A percentile compares a stretch with the other conserved stretches of the same genome.
phyloP scores from a whole-genome alignment of 2,329 filamentous ascomycete species.

The Scytalidium sp. region DNA sequence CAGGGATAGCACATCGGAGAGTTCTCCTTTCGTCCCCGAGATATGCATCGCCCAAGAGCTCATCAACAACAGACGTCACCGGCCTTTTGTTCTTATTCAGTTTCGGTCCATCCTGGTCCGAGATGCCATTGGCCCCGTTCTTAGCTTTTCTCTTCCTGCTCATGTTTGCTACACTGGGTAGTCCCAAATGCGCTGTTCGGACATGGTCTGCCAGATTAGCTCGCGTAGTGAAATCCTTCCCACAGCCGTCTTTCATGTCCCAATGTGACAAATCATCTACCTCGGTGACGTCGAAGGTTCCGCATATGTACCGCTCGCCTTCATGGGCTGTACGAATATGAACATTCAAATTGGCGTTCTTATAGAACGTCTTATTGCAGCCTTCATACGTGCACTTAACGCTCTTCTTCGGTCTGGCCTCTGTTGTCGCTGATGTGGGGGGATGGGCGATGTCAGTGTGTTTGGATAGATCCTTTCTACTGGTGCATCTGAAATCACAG shows the following conservation, averaged over 20 bases:
- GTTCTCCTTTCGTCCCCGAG: slow-evolving; percentile 38
- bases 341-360: slow-evolving; percentile 75
- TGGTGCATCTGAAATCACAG: slow-evolving; percentile 67
- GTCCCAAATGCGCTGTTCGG: slow-evolving; percentile 74
- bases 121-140: slow-evolving; percentile 28
- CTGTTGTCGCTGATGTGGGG: slow-evolving; percentile 45
- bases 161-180: slow-evolving; percentile 37
- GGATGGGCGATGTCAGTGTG: slow-evolving; percentile 80
- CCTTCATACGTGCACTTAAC: slow-evolving; percentile 64
- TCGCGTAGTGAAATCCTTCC: slow-evolving; percentile 73
- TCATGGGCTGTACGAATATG: slow-evolving; percentile 78
- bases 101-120: background rate
- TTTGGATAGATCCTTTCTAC: slow-evolving; percentile 64
- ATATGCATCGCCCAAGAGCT: slow-evolving; percentile 56
- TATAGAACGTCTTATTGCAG: slow-evolving; percentile 77
- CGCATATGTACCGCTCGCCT: slow-evolving; percentile 76
- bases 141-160: slow-evolving; percentile 29
- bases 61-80: slow-evolving; percentile 31
- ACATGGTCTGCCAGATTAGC: slow-evolving; percentile 80
- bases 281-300: slow-evolving; percentile 57
- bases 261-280: slow-evolving; percentile 61
- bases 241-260: slow-evolving; percentile 67
- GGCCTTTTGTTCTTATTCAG: slow-evolving; percentile 9
- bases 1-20: slow-evolving; percentile 47
- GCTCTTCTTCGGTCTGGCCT: slow-evolving; percentile 57